Evolutionary conservation across 768 basidiomycete genomes (phyloP).

Genomic region (Dictyophora rubrovolvata): DNA sequence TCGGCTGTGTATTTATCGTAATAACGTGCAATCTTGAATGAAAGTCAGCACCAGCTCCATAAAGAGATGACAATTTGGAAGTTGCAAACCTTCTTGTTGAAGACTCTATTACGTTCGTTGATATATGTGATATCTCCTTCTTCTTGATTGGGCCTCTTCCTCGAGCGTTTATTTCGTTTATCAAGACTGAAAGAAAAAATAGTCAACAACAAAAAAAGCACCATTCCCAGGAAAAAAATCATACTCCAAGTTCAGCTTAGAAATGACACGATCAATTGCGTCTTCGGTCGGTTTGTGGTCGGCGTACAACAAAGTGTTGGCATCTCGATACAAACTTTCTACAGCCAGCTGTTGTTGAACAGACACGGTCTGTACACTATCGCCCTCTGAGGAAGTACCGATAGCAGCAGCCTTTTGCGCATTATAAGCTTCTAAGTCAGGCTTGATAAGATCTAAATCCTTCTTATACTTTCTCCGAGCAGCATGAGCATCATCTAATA

Average conservation of each 20-base stretch:
- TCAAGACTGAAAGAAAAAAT: slow-evolving; percentile 51
- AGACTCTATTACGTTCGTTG: slow-evolving; percentile 95
- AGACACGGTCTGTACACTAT: slow-evolving; percentile 34
- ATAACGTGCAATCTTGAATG: slow-evolving; percentile 72
- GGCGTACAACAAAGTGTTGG: slow-evolving; percentile 86
- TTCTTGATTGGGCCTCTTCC: slow-evolving; percentile 83
- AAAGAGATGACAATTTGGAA: background rate
- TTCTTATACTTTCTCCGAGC: slow-evolving; percentile 88
- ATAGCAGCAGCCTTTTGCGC: slow-evolving; percentile 80
- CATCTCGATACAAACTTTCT: slow-evolving; percentile 86
- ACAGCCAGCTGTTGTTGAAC: slow-evolving; percentile 59
- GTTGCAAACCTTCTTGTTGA: slow-evolving; percentile 91
- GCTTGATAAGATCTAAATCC: slow-evolving; percentile 79
- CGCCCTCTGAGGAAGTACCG: slow-evolving; percentile 32
- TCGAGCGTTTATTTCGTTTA: slow-evolving; percentile 81
- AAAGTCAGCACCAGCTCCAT: background rate
- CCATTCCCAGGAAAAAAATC: slow-evolving; percentile 24
- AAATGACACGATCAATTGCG: slow-evolving; percentile 83
- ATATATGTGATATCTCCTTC: slow-evolving; percentile 98
- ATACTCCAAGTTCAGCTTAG: slow-evolving; percentile 89
- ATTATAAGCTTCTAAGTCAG: slow-evolving; percentile 80
- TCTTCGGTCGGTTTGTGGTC: slow-evolving; percentile 95
- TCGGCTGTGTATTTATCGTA: slow-evolving; percentile 97
- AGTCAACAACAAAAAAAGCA: slow-evolving; percentile 3
- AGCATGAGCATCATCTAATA: slow-evolving; percentile 77